Evolutionary conservation across 1,284 basidiomycete genomes (phyloP), one percentile per base, ranked within the genome.

Genomic region (Vanrija humicola): DNA sequence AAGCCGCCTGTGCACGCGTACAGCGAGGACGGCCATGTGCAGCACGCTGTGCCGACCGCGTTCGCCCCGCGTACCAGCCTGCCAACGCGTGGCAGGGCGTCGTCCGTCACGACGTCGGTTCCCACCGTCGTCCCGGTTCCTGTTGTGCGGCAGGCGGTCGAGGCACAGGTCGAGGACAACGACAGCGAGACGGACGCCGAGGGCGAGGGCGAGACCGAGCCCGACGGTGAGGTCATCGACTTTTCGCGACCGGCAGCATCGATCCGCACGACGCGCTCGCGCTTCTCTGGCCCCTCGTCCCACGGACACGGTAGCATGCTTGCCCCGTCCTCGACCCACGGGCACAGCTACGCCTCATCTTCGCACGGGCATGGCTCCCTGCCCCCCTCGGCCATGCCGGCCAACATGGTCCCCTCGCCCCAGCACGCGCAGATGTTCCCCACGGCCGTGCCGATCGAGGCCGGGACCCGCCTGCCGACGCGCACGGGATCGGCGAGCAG

Each of bases 221-320:
- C 34, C 12, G 34, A 34, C 12, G 34, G 14, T 10, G 34, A 34
- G 8, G 48, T 50, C 3, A 56, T 52, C 14, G 55, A 52, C 47
- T 56, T 52, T 45, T 25, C 55, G 2, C 50, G 55, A 25, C 34
- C 50, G 18, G 48, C 43, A 7, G 10, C 43, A 4, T 15, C 25
- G 5, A 12, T 18, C 16, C 28, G 8, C 45, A 16, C 45, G n/a
- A 34, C 18, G 45, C 45, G 45, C 21, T 50, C 19, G 29, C 42
- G 10, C 29, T 18, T 6, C 19, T 42, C 43, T 15, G 25, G 29
- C 21, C 44, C 43, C 43, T 52, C 34, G 12, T 34, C 34, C 2
- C 34, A 34, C 34, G 34, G 34, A 5, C 34, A 34, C 12, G 34
- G 34, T 2, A 23, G 21, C 21, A 23, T 23, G 21, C 21, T 23